Evolutionary conservation across 2,329 filamentous ascomycete species (phyloP), one percentile per base, ranked within the genome.

Genomic region (Pezicula neosporulosa): DNA sequence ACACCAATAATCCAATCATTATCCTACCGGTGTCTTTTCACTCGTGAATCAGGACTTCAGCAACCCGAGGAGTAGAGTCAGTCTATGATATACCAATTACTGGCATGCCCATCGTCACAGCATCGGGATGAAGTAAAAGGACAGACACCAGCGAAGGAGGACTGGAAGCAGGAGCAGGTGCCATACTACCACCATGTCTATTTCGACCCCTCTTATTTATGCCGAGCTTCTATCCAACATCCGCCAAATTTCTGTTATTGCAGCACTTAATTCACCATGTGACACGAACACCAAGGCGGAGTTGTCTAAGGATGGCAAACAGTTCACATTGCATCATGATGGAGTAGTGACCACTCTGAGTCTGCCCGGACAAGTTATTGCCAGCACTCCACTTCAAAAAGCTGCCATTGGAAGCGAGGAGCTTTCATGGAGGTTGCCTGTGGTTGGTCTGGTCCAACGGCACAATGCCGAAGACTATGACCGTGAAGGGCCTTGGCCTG

Each of bases 211-310:
- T 10, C 47, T 65, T 43, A 72, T 87, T 19, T 86, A 87, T 62
- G 83, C 83, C 5, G 85, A 88, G 68, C 73, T 86, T 1, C 75
- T 87, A 3, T 71, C 77, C 27, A 85, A 86, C 53, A 84, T 88
- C 57, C 75, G 78, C 39, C 82, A 86, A 63, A 73, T 87, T 37
- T 85, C 83, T 4, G 68, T 86, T 19, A 77, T 75, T 47, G 80
- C 75, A 6, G 73, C 75, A 3, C 68, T 86, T 1, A 68, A 72
- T 3, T 72, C 74, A 28, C 60, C 62, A 38, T 61, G 61, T 47
- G 51, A 61, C 51, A 41, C 49, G 47, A 53, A 56, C 41, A 69
- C 65, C 38, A 60, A 53, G 35, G 64, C 55, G 48, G 58, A 61
- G 12, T 67, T 84, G 38, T 69, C 74, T 12, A 62, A 71, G 35